Evolutionary conservation across 2,329 filamentous ascomycete genomes (phyloP), one percentile per base, ranked within the genome.

Genomic region (Ophiostoma piceae): DNA sequence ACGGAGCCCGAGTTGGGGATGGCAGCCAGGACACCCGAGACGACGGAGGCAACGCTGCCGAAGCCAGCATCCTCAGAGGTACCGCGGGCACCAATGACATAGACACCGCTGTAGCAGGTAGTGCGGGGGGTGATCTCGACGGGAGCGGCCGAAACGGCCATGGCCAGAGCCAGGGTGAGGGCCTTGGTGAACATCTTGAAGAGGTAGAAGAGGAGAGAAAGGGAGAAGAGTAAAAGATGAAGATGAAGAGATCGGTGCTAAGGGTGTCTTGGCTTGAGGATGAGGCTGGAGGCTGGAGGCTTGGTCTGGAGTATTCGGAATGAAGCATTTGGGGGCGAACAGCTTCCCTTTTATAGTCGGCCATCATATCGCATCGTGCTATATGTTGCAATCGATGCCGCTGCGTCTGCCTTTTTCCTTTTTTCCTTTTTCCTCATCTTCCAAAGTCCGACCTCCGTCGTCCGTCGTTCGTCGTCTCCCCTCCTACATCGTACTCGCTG

Each of bases 31-130:
- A 68, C 57, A 29, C 29, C 57, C 35, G 1, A 26, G 22, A 71
- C 69, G 2, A 71, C 67, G 8, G 67, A 1, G 4, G 41, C 69
- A 12, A 62, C 54, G 14, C 32, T 70, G 2, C 69, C 69, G 29
- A 41, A 70, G 29, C 69, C 69, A 11, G 54, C 66, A 29, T 68
- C 66, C 32, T 70, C 69, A 0, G 35, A 16, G 14, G 65, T 65
- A 12, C 66, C 69, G 16, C 69, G 69, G 19, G 41, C 69, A 32
- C 66, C 69, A 41, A 70, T 70, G 14, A 70, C 66, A 32, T 65
- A 70, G 14, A 70, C 69, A 54, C 69, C 69, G 32, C 57, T 68
- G 57, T 70, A 70, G 66, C 69, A 70, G 5, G 66, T 70, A n/a
- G 66, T 43, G 7, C 69, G 69, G 51, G 47, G 43, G 14, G 41